Base-by-base conservation (phyloP, 371 early-diverging fungal genomes). In the Mucor indicus region DNA sequence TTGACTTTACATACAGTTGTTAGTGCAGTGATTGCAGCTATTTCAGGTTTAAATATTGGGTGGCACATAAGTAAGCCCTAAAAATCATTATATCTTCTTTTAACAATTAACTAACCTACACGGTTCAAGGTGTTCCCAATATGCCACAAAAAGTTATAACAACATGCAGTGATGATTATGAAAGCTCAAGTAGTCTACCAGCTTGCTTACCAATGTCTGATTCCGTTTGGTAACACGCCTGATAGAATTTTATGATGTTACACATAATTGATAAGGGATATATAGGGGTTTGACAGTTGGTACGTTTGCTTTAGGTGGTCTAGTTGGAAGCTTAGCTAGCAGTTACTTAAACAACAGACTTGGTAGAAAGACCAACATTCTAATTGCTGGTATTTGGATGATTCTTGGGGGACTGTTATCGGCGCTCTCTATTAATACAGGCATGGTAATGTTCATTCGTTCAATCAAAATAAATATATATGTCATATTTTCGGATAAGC, bases 121-220 rank as follows among this genome's bases (percentile, higher is more conserved):
- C 9, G 31, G 24, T 19, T 16, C 12, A 42, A 72, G 72, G 69
- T 58, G 72, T 72, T 2, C 72, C 72, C 2, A 72, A 72, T 32
- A 68, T 72, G 72, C 72, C 72, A 27, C 54, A 62, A 32, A 37
- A 29, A 9, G 54, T 63, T 9, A 72, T 72, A 12, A 57, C 51
- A 9, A 36, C 35, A 3, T 17, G 19, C n/a, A 23, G 23, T 1
- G n/a, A 36, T 35, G 63, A 62, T 10, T 53, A 48, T 3, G 43
- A 39, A 7, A 23, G 35, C 16, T 37, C 21, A 19, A 37, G 44
- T 2, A 38, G 48, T 29, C 49, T 72, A 12, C 66, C 68, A 8
- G 52, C 65, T 4, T 72, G 72, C 46, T 53, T 72, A n/a, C 72
- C 72, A 5, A 72, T 72, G 72, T 31, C 36, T 16, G 53, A 53